Base-by-base conservation (phyloP, 345 rosid genomes). In the Boechera retrofracta region DNA sequence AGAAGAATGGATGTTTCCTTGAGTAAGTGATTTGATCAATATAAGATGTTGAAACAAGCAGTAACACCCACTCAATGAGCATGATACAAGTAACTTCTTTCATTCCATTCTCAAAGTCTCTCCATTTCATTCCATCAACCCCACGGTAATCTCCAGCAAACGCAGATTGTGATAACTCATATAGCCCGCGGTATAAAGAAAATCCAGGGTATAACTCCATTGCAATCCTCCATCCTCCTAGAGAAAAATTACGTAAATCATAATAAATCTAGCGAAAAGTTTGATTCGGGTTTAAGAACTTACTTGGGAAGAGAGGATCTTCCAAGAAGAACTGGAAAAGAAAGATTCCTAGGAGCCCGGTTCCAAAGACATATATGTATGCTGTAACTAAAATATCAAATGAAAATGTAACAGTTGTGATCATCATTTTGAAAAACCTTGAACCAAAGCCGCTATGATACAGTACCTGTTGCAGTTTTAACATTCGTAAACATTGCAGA, bases 121-220 rank as follows among this genome's bases (percentile, higher is more conserved):
- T 13, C 99, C 98, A 95, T 45, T 39, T 81, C 96, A 95, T 95
- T 69, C 99, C 98, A 75, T 80, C 52, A 49, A 83, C 81, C 5
- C 91, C 94, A 67, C 86, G 81, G 72, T 67, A 74, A 73, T 80
- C 70, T 39, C 89, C 98, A 0, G 9, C 35, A 55, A 87, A 84
- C 10, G 98, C 60, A 75, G 88, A 86, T 54, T 87, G 86, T 8
- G 88, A 81, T 48, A 95, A 84, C 84, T 95, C 97, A 39, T 95
- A 95, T 64, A 95, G 67, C 7, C 99, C 99, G 18, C 97, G 98
- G 73, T 87, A 92, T 35, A 95, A 47, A 57, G 98, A 62, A 73
- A 95, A 95, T 29, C 99, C 97, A 69, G 99, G 99, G 77, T 84
- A 92, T 72, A 95, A 60, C 89, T 95, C 98, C 91, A 95, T 71